Conservation (phyloP, 345 rosid genomes). For the Populus euphratica region DNA sequence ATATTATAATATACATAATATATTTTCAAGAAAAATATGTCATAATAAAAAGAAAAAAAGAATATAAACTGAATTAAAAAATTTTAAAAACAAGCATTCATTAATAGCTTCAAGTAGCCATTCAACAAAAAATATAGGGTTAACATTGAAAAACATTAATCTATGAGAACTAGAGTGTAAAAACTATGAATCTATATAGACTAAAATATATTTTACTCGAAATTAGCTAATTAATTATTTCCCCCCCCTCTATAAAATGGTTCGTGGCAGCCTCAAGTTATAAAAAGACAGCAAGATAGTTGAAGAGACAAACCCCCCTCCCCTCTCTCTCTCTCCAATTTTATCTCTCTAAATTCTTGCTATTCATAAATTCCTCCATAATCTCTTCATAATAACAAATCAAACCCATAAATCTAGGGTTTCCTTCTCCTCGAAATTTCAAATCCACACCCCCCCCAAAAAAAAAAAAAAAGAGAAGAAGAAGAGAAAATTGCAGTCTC, state of each 20-base stretch:
- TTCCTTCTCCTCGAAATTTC: not conserved
- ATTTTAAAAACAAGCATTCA: not conserved
- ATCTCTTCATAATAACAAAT: conserved; percentile 5
- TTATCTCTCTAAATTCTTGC: not conserved
- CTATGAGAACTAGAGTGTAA: not conserved
- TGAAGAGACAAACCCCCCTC: conserved; percentile 19
- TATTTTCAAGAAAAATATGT: no score
- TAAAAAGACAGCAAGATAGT: conserved; percentile 17
- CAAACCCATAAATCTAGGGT: conserved; percentile 23
- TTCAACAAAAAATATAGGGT: not conserved
- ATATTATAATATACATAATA: no score
- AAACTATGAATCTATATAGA: not conserved
- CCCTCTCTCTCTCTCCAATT: not conserved
- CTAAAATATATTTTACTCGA: not conserved
- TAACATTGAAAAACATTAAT: not conserved
- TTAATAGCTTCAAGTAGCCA: not conserved
- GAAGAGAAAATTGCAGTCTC: not conserved
- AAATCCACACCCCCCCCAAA: not conserved
- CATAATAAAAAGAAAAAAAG: not conserved
- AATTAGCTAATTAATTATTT: not conserved
- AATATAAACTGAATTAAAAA: not conserved
- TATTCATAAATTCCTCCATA: not conserved
- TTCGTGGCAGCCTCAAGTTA: conserved; percentile 16
- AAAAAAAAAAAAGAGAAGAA: no score
- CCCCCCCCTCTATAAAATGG: conserved; percentile 23